phyloP scores from a whole-genome alignment of 2,329 filamentous ascomycete species.

The Elsinoe fawcettii region DNA sequence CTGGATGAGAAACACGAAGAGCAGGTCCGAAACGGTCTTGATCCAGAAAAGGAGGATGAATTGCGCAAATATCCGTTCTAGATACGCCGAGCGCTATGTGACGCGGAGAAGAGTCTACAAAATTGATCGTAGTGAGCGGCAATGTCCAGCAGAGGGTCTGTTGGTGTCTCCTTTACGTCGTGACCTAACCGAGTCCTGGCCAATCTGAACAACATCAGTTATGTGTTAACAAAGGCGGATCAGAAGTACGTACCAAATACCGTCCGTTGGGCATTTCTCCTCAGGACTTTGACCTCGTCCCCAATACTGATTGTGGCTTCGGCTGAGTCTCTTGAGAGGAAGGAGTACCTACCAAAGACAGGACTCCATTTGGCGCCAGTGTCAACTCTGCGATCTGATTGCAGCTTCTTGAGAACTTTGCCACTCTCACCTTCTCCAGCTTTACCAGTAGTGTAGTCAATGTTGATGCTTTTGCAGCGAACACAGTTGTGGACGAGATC shows the following conservation, averaged over 20 bases:
- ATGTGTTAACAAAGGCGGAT: not conserved
- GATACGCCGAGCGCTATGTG: not conserved
- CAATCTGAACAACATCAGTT: slow-evolving; percentile 3
- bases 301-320: slow-evolving; percentile 33
- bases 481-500: slow-evolving; percentile 39
- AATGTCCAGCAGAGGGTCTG: not conserved
- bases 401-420: slow-evolving; percentile 38
- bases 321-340: slow-evolving; percentile 29
- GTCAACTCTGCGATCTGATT: slow-evolving; percentile 40
- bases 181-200: not conserved
- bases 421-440: slow-evolving; percentile 32
- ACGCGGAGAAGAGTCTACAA: too few relatives aligned
- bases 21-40: slow-evolving; percentile 61
- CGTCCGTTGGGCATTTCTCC: slow-evolving; percentile 34
- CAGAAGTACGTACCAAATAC: slow-evolving; percentile 35
- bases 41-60: slow-evolving; percentile 54
- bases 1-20: slow-evolving; percentile 66
- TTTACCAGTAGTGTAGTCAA: slow-evolving; percentile 41
- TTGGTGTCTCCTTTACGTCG: not conserved
- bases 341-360: slow-evolving; percentile 43
- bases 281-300: slow-evolving; percentile 36
- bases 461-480: slow-evolving; percentile 40
- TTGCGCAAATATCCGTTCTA: slow-evolving; percentile 54
- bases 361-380: slow-evolving; percentile 39
- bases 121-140: not conserved